phyloP scores from a whole-genome alignment of 2,329 filamentous ascomycete genomes.

The Calonectria crousiana region DNA sequence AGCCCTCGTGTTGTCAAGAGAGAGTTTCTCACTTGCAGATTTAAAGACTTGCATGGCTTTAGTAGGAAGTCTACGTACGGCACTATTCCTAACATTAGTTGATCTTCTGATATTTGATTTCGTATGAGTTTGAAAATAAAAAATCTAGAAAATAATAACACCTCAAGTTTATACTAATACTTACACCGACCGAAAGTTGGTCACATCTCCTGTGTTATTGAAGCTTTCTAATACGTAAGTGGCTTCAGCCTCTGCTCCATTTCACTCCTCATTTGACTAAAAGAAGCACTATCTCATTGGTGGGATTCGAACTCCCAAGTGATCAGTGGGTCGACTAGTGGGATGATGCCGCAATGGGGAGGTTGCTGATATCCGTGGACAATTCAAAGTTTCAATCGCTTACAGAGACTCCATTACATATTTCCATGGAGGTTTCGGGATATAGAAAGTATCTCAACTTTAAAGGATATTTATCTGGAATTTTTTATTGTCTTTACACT shows the following conservation, averaged over 20 bases:
- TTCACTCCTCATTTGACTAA: not conserved
- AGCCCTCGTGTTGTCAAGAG: not conserved
- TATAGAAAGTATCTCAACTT: not conserved
- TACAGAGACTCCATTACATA: not conserved
- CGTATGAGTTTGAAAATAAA: too few relatives aligned
- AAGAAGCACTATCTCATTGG: not conserved
- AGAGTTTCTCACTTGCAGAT: not conserved
- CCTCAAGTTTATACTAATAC: too few relatives aligned
- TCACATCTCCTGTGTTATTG: too few relatives aligned
- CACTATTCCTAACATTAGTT: too few relatives aligned
- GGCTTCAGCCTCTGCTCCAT: not conserved
- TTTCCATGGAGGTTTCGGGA: not conserved
- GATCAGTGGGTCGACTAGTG: not conserved
- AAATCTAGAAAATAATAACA: too few relatives aligned
- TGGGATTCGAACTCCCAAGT: not conserved
- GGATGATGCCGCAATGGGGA: not conserved
- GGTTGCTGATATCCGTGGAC: not conserved
- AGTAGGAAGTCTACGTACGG: not conserved
- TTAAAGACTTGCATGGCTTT: not conserved
- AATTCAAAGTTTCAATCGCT: not conserved
- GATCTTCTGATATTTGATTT: too few relatives aligned
- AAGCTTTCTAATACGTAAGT: not conserved
- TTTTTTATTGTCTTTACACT: not conserved
- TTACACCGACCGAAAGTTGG: too few relatives aligned
- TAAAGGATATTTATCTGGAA: not conserved